A percentile compares a stretch with the other conserved stretches of the same genome.
Evolutionary conservation across 2,329 filamentous ascomycete genomes (phyloP).

Genomic region (Sporothrix pallida): DNA sequence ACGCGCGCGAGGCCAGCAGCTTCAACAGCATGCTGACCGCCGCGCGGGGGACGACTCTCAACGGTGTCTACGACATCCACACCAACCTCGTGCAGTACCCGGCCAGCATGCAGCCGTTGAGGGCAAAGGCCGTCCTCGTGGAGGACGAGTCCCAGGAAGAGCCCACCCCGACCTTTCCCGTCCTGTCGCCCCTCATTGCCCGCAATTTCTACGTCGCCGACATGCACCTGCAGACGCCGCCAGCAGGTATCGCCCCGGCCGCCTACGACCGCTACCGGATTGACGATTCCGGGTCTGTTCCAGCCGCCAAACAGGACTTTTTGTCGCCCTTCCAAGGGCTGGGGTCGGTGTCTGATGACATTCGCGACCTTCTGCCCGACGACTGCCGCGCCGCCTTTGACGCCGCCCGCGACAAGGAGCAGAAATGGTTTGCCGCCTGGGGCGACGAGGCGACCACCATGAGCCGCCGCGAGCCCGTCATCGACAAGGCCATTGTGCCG

Average conservation of each 20-base stretch:
- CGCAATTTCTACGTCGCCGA: constrained; percentile 65
- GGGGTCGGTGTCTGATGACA: constrained; percentile 66
- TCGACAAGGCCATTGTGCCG: constrained; percentile 69
- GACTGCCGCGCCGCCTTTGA: constrained; percentile 77
- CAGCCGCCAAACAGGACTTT: constrained; percentile 46
- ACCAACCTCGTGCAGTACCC: constrained; percentile 93
- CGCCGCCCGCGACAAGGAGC: constrained; percentile 67
- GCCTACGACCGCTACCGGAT: constrained; percentile 51
- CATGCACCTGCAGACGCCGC: constrained; percentile 58
- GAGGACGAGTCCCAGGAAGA: constrained; percentile 49
- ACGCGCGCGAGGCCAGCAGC: constrained; percentile 82
- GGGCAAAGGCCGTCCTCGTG: constrained; percentile 80
- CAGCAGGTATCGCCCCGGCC: constrained; percentile 53
- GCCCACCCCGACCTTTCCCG: constrained; percentile 51
- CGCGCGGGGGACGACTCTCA: constrained; percentile 70
- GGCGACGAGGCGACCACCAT: constrained; percentile 67
- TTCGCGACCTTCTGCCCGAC: constrained; percentile 68
- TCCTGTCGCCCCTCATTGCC: constrained; percentile 55
- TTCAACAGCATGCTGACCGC: constrained; percentile 80
- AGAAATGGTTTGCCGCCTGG: constrained; percentile 77
- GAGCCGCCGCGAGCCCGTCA: constrained; percentile 58
- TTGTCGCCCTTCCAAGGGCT: constrained; percentile 65
- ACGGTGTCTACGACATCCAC: constrained; percentile 89
- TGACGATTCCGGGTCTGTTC: constrained; percentile 37
- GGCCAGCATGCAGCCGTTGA: constrained; percentile 85